Conservation (phyloP, 345 rosid genomes). For the Reutealis trisperma region DNA sequence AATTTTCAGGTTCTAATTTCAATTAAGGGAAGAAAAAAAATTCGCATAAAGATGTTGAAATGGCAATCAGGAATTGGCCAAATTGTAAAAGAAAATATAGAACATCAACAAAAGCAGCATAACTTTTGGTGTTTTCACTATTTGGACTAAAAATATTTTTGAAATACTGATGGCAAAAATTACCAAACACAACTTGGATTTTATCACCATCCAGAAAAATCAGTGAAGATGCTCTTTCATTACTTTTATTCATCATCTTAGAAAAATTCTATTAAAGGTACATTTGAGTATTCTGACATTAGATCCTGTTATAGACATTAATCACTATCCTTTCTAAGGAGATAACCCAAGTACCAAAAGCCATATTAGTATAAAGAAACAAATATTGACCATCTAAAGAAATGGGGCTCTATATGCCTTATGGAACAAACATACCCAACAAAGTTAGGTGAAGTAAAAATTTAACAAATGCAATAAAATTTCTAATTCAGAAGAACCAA, state of each 20-base stretch:
- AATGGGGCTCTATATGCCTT: conserved; percentile 10
- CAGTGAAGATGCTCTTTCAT: not conserved
- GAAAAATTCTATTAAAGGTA: not conserved
- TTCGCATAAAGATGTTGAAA: not conserved
- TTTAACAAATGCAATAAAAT: conserved; percentile 6
- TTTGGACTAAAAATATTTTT: not conserved
- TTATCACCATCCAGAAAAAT: not conserved
- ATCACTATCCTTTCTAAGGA: not conserved
- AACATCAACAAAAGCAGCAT: not conserved
- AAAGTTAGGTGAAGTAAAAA: conserved; percentile 22
- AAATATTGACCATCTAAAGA: not conserved
- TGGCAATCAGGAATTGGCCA: not conserved
- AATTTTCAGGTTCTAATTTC: not conserved
- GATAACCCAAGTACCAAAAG: conserved; percentile 9
- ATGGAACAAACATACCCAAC: not conserved
- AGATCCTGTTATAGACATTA: conserved; percentile 9
- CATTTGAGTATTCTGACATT: conserved; percentile 13
- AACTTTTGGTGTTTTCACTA: not conserved
- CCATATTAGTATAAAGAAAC: conserved; percentile 12
- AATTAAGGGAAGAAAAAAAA: not conserved
- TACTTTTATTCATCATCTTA: not conserved
- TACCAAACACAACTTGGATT: not conserved
- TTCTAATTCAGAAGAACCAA: conserved; percentile 14
- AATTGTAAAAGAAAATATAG: not conserved
- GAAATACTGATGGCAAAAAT: not conserved